These are phyloP conservation scores for Curvularia hawaiiensis DNA, from an alignment of 2,329 filamentous ascomycete species.

Conservation along the genomic window DNA sequence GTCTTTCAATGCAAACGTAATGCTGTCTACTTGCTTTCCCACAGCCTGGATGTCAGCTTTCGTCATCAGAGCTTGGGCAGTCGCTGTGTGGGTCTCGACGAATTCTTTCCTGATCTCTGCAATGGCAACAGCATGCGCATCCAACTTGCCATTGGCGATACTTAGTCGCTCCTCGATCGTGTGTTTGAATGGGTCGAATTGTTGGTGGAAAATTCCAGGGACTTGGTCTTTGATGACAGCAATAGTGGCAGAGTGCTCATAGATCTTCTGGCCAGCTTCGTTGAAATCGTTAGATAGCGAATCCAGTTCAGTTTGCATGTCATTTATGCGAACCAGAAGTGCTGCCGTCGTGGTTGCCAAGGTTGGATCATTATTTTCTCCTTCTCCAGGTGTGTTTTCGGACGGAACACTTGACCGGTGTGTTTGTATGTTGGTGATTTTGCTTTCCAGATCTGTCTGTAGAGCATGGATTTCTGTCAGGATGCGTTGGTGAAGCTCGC, in stretches of 20 bases:
- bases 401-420: not conserved
- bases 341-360: not conserved
- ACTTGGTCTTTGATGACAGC: not conserved
- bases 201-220: conserved; percentile 11
- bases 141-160: not conserved
- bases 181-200: conserved; percentile 17
- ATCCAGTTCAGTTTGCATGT: not conserved
- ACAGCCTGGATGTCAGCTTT: conserved; percentile 7
- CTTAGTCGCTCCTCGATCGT: not conserved
- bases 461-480: not conserved
- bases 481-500: not conserved
- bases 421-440: not conserved
- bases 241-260: not conserved
- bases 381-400: not conserved
- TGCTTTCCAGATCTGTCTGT: not conserved
- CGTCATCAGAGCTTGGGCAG: not conserved
- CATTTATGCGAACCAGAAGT: not conserved
- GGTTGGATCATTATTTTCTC: not conserved
- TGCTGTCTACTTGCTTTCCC: conserved; percentile 3
- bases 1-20: conserved; percentile 13
- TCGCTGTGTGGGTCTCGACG: not conserved
- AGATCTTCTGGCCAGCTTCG: not conserved
- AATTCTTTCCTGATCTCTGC: not conserved
- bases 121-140: not conserved
- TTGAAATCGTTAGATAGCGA: not conserved